phyloP scores from a whole-genome alignment of 805 yeast species.

The Metschnikowia shivogae region DNA sequence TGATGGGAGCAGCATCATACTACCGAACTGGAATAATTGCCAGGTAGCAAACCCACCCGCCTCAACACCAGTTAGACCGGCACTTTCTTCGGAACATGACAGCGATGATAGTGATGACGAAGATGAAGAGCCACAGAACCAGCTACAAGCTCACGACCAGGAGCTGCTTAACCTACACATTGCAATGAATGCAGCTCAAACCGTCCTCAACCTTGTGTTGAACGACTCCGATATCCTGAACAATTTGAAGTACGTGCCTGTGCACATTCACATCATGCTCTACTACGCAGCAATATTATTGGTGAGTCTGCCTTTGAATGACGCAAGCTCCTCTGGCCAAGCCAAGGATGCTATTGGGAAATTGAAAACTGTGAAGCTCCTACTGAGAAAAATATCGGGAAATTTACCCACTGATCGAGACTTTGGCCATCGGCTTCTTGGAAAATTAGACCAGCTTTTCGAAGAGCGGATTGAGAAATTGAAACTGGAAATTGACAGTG shows the following conservation, averaged over 20 bases:
- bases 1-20: conserved; percentile 20
- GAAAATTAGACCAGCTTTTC: conserved; percentile 29
- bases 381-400: conserved; percentile 39
- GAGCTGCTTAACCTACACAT: conserved; percentile 40
- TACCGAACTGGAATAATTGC: conserved; percentile 33
- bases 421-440: conserved; percentile 44
- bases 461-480: conserved; percentile 24
- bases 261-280: conserved; percentile 69
- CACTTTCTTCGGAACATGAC: conserved; percentile 7
- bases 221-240: conserved; percentile 55
- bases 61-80: not conserved
- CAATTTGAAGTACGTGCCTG: conserved; percentile 60
- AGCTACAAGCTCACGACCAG: conserved; percentile 24
- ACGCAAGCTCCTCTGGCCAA: conserved; percentile 14
- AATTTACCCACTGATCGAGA: conserved; percentile 51
- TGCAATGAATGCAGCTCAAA: conserved; percentile 60
- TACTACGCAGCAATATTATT: conserved; percentile 61
- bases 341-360: conserved; percentile 30
- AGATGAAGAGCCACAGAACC: conserved; percentile 20
- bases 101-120: conserved; percentile 17
- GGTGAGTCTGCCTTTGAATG: conserved; percentile 42
- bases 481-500: conserved; percentile 16
- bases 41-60: not conserved
- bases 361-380: conserved; percentile 39
- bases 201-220: conserved; percentile 55